Percentiles rank a stretch among this genome's conserved stretches.
phyloP scores from a whole-genome alignment of 129 eudicot genomes.

The Pulicaria dysenterica region DNA sequence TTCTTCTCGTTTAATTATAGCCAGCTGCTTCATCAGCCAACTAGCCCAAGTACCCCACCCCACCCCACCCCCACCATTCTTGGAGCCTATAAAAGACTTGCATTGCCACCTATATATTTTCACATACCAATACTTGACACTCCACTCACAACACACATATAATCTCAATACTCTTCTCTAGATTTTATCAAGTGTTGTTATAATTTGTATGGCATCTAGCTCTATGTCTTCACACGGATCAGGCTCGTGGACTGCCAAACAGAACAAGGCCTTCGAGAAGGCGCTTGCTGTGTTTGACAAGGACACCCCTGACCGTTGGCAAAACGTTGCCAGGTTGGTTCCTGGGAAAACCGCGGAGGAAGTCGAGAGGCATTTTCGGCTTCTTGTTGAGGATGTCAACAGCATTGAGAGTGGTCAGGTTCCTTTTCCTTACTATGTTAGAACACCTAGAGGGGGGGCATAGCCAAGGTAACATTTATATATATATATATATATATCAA shows the following conservation, averaged over 20 bases:
- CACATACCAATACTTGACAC: conserved; percentile 22
- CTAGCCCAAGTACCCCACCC: conserved; percentile 39
- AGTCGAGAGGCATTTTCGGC: conserved; percentile 60
- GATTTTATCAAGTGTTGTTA: background rate
- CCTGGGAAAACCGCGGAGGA: conserved; percentile 62
- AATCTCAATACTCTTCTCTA: background rate
- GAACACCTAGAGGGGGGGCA: conserved; percentile 26
- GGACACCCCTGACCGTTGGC: conserved; percentile 80
- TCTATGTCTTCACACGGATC: conserved; percentile 56
- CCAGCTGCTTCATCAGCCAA: conserved; percentile 47
- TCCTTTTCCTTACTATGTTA: conserved; percentile 50
- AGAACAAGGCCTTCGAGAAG: conserved; percentile 71
- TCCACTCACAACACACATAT: conserved; percentile 1
- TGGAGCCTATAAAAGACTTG: conserved; percentile 34
- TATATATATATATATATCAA: too few species aligned
- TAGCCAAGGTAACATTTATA: conserved; percentile 35
- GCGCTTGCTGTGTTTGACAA: conserved; percentile 70
- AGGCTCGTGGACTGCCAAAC: conserved; percentile 60
- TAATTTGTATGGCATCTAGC: conserved; percentile 37
- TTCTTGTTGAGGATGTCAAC: conserved; percentile 54
- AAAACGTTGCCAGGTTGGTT: conserved; percentile 60
- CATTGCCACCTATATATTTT: conserved; percentile 18
- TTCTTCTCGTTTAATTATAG: conserved; percentile 25
- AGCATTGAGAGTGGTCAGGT: conserved; percentile 58
- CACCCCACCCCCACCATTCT: conserved; percentile 26